These are phyloP conservation scores for Neonectria neomacrospora DNA, from an alignment of 2,329 filamentous ascomycete species.

Conservation along the genomic window DNA sequence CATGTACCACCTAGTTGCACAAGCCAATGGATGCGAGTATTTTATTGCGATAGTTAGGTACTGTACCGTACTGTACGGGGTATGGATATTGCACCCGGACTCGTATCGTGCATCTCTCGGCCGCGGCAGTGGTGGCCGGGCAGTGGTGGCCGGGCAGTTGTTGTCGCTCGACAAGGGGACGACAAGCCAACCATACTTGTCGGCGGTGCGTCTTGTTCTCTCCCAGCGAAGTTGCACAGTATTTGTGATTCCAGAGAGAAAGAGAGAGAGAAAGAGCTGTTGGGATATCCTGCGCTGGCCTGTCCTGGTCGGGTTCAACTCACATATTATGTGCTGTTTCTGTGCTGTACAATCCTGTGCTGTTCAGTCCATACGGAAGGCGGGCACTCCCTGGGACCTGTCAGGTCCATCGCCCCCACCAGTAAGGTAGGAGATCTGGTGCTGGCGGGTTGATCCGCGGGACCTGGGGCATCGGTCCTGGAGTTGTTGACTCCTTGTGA, in stretches of 20 bases:
- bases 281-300: not conserved
- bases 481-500: slow-evolving; percentile 3
- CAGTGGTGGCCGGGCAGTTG: slow-evolving; percentile 31
- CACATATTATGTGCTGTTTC: not conserved
- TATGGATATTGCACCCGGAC: slow-evolving; percentile 13
- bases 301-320: not conserved
- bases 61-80: not conserved
- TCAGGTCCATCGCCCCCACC: not conserved
- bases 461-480: slow-evolving; percentile 19
- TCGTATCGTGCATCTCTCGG: slow-evolving; percentile 23
- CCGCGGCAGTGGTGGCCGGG: slow-evolving; percentile 25
- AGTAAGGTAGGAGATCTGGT: slow-evolving; percentile 5
- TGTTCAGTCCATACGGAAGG: not conserved
- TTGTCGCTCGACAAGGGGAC: slow-evolving; percentile 26
- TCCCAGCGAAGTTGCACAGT: slow-evolving; percentile 12
- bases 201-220: slow-evolving; percentile 21
- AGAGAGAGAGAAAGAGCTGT: slow-evolving; percentile 18
- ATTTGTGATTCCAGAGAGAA: slow-evolving; percentile 24
- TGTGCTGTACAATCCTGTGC: slow-evolving; percentile 4
- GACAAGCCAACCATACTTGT: slow-evolving; percentile 21
- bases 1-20: not conserved
- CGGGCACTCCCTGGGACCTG: slow-evolving; percentile 1
- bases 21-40: not conserved
- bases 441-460: slow-evolving; percentile 18
- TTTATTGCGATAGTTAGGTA: not conserved